Evolutionary conservation across 352 stramenopile genomes (phyloP).

Genomic region (Labyrinthula sp.): DNA sequence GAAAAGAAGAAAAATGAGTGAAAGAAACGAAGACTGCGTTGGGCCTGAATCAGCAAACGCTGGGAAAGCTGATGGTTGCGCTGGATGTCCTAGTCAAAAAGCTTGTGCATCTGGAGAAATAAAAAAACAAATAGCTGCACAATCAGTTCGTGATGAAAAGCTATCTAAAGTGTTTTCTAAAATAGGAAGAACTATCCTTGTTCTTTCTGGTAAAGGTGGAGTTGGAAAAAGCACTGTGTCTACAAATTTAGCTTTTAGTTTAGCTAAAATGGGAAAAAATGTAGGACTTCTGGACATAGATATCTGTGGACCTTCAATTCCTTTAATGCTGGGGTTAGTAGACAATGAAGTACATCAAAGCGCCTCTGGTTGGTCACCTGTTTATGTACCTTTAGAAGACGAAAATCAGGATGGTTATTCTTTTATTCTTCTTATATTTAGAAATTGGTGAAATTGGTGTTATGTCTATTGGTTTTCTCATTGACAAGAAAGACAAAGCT

Average conservation of each 20-base stretch:
- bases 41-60: constrained; percentile 72
- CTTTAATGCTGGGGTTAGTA: constrained; percentile 76
- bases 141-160: constrained; percentile 30
- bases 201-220: constrained; percentile 96
- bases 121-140: constrained; percentile 49
- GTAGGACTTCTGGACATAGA: constrained; percentile 96
- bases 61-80: constrained; percentile 74
- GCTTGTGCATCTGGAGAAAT: constrained; percentile 74
- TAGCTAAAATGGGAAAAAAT: constrained; percentile 65
- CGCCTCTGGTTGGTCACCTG: constrained; percentile 89
- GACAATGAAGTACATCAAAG: constrained; percentile 88
- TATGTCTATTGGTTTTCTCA: constrained; percentile 98
- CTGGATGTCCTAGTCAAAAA: constrained; percentile 87
- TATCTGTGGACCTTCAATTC: constrained; percentile 92
- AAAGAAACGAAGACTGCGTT: constrained; percentile 62
- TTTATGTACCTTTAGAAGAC: constrained; percentile 70
- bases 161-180: constrained; percentile 65
- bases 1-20: constrained; percentile 8
- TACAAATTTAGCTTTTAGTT: constrained; percentile 83
- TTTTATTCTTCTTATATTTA: no score
- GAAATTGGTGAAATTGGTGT: constrained; percentile 92
- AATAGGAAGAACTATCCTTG: constrained; percentile 92
- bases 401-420: constrained; percentile 17
- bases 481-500: constrained; percentile 83
- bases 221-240: constrained; percentile 97